Percentiles rank a stretch among this genome's conserved stretches.
Conservation (phyloP, 768 basidiomycete species). For the Galerina sulciceps region DNA sequence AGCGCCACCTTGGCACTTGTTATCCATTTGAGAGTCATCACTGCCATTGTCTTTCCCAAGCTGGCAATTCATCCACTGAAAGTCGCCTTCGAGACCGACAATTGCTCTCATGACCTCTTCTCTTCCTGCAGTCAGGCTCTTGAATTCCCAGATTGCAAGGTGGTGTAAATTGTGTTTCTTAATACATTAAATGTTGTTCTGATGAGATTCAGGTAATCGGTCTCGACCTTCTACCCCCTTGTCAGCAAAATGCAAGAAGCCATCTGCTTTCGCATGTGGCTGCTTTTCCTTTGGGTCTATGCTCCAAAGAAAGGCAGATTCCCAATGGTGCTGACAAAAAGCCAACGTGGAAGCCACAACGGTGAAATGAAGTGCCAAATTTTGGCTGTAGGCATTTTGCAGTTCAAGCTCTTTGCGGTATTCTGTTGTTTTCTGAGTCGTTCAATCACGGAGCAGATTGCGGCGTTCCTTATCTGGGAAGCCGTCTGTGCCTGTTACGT, state of each 20-base stretch:
- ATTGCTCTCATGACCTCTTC: neutral
- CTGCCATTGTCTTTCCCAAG: neutral
- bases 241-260: neutral
- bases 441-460: neutral
- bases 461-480: neutral
- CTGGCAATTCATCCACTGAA: neutral
- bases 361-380: neutral
- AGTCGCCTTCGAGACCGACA: neutral
- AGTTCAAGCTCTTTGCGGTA: too few species aligned
- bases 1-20: neutral
- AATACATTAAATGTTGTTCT: neutral
- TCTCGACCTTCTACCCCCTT: too few species aligned
- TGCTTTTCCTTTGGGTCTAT: neutral
- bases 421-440: too few species aligned
- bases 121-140: neutral
- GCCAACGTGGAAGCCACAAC: neutral
- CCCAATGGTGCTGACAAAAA: neutral
- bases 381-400: neutral
- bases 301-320: neutral
- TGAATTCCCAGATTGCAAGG: slow-evolving; percentile 3
- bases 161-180: neutral
- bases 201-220: too few species aligned
- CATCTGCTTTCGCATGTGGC: neutral
- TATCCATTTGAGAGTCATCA: too few species aligned
- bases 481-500: neutral